A percentile compares a stretch with the other conserved stretches of the same genome.
These are phyloP conservation scores for Nakaseomyces bracarensis DNA, from an alignment of 1,139 yeast genomes.

Conservation along the genomic window DNA sequence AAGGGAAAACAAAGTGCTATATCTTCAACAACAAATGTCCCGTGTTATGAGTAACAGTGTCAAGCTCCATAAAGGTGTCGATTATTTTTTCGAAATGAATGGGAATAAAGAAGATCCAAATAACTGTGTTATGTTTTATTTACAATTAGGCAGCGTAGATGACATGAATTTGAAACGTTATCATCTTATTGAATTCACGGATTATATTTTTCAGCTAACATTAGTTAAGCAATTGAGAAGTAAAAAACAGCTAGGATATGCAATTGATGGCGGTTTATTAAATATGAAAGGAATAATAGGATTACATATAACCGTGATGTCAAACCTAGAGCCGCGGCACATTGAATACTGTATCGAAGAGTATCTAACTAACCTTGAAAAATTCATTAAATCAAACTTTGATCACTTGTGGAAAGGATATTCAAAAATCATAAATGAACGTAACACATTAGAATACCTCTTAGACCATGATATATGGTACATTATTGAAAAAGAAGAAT, in stretches of 20 bases:
- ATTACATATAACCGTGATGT: slow-evolving; percentile 45
- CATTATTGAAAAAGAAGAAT: slow-evolving; percentile 28
- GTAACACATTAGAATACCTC: slow-evolving; percentile 33
- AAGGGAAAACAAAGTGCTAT: neutral
- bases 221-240: slow-evolving; percentile 43
- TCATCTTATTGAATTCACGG: slow-evolving; percentile 29
- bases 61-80: slow-evolving; percentile 34
- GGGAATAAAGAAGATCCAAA: slow-evolving; percentile 41
- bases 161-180: slow-evolving; percentile 18
- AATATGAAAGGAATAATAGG: slow-evolving; percentile 47
- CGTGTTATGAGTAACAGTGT: slow-evolving; percentile 31
- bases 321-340: slow-evolving; percentile 36
- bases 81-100: slow-evolving; percentile 29
- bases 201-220: slow-evolving; percentile 38
- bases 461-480: slow-evolving; percentile 3
- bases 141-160: slow-evolving; percentile 46
- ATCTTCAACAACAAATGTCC: neutral
- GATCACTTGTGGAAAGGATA: slow-evolving; percentile 34
- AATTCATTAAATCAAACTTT: slow-evolving; percentile 19
- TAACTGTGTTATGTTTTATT: slow-evolving; percentile 42
- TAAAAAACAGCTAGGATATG: slow-evolving; percentile 51
- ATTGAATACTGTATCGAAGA: slow-evolving; percentile 41
- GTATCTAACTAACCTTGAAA: slow-evolving; percentile 37
- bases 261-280: slow-evolving; percentile 47
- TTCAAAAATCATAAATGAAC: slow-evolving; percentile 42